Percentiles rank a stretch among this genome's conserved stretches.
Conservation (phyloP, 805 yeast species). For the Ogataea nakhonphanomensis region DNA sequence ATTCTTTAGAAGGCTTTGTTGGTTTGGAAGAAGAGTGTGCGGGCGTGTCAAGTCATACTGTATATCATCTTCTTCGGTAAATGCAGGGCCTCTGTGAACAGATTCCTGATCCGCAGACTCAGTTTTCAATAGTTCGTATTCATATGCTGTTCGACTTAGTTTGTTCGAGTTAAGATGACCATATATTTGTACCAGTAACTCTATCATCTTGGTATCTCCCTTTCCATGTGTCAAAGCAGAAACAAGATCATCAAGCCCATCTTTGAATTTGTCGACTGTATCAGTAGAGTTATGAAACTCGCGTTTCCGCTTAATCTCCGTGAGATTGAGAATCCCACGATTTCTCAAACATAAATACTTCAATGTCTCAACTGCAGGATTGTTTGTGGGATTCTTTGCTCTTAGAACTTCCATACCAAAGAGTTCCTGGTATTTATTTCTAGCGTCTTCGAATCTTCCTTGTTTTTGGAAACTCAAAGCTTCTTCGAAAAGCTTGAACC, state of each 20-base stretch:
- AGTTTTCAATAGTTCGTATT: slow-evolving; percentile 48
- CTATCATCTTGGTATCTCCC: slow-evolving; percentile 56
- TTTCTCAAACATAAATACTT: slow-evolving; percentile 79
- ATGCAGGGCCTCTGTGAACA: slow-evolving; percentile 27
- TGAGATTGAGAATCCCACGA: slow-evolving; percentile 68
- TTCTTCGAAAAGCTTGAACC: slow-evolving; percentile 66
- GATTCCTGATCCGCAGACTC: slow-evolving; percentile 30
- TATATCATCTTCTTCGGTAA: slow-evolving; percentile 22
- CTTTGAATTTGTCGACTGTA: slow-evolving; percentile 16
- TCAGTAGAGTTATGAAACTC: slow-evolving; percentile 28
- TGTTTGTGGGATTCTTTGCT: slow-evolving; percentile 36
- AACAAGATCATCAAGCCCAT: slow-evolving; percentile 56
- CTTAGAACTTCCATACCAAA: slow-evolving; percentile 67
- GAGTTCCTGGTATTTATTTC: slow-evolving; percentile 52
- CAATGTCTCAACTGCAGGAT: slow-evolving; percentile 69
- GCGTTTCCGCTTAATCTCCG: slow-evolving; percentile 30
- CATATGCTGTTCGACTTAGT: slow-evolving; percentile 54
- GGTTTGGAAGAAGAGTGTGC: slow-evolving; percentile 31
- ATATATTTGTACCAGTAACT: slow-evolving; percentile 49
- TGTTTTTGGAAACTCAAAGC: slow-evolving; percentile 65
- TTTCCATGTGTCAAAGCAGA: slow-evolving; percentile 65
- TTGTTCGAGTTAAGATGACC: slow-evolving; percentile 44
- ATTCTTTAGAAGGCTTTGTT: slow-evolving; percentile 18
- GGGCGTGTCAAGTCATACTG: slow-evolving; percentile 22
- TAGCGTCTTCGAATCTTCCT: slow-evolving; percentile 47